A percentile compares a stretch with the other conserved stretches of the same genome.
Conservation (phyloP, 2,329 filamentous ascomycete species). For the Apiospora aurea region DNA sequence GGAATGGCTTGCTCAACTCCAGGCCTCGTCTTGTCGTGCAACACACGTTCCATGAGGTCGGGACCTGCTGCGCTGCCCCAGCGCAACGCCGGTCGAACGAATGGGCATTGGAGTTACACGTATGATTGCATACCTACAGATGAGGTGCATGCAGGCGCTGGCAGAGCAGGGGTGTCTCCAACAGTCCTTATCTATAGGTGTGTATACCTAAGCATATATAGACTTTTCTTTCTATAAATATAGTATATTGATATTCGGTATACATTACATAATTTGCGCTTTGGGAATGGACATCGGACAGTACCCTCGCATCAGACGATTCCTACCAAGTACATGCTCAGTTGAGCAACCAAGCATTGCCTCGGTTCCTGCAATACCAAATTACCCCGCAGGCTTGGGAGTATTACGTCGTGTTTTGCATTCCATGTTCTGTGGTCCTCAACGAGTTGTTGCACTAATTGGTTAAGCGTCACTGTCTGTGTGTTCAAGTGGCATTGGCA, state of each 20-base stretch:
- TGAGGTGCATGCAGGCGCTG: neutral
- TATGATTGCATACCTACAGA: slow-evolving; percentile 10
- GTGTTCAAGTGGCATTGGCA: neutral
- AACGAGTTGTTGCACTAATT: neutral
- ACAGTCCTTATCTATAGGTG: neutral
- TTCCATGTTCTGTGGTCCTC: neutral
- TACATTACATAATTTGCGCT: neutral
- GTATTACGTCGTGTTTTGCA: neutral
- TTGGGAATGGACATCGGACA: neutral
- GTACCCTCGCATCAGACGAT: neutral
- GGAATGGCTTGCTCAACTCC: neutral
- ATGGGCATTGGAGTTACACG: slow-evolving; percentile 15
- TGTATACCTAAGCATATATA: neutral
- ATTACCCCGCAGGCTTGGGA: neutral
- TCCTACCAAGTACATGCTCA: neutral
- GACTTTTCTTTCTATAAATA: neutral
- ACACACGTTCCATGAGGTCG: slow-evolving; percentile 14
- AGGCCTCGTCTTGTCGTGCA: neutral
- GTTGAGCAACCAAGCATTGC: neutral
- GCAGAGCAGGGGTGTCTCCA: neutral
- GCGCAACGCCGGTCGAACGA: neutral
- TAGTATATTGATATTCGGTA: neutral
- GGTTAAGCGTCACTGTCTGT: slow-evolving; percentile 8
- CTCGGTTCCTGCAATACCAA: neutral
- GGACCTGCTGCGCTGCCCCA: neutral